These are phyloP conservation scores for Leccinellum rugosiceps DNA, from an alignment of 768 basidiomycete species.

Conservation along the genomic window DNA sequence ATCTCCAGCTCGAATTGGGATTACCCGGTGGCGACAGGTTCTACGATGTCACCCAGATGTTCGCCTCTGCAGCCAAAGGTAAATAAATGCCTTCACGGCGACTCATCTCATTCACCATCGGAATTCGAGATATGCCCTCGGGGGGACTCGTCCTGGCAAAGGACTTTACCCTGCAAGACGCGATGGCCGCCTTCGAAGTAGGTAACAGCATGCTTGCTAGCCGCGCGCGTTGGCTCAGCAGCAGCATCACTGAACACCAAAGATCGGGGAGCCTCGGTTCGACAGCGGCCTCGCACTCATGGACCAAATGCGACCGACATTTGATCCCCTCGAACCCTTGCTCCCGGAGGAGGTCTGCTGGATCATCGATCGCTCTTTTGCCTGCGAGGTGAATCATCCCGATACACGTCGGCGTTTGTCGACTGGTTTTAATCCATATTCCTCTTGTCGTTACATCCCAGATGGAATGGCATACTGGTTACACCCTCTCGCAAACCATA, in stretches of 20 bases:
- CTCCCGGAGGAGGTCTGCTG: conserved; percentile 83
- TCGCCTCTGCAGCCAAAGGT: conserved; percentile 64
- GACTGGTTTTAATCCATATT: neutral
- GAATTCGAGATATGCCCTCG: conserved; percentile 54
- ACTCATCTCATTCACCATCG: conserved; percentile 11
- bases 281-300: conserved; percentile 69
- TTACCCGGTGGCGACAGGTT: conserved; percentile 61
- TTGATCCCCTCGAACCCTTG: conserved; percentile 62
- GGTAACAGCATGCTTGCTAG: conserved; percentile 13
- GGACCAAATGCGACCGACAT: conserved; percentile 44
- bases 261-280: conserved; percentile 90
- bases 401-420: neutral
- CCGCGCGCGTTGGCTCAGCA: conserved; percentile 12
- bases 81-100: conserved; percentile 2
- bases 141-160: conserved; percentile 64
- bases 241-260: conserved; percentile 27
- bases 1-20: conserved; percentile 10
- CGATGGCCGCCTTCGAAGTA: conserved; percentile 94
- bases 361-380: conserved; percentile 75
- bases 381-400: conserved; percentile 64
- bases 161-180: conserved; percentile 73
- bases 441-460: conserved; percentile 30
- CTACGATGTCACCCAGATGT: conserved; percentile 58
- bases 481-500: conserved; percentile 82
- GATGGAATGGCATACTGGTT: conserved; percentile 89